Percentiles rank a stretch among this genome's conserved stretches.
phyloP scores from a whole-genome alignment of 495 filamentous ascomycete genomes.

The Podospora bellae-mahoneyi region DNA sequence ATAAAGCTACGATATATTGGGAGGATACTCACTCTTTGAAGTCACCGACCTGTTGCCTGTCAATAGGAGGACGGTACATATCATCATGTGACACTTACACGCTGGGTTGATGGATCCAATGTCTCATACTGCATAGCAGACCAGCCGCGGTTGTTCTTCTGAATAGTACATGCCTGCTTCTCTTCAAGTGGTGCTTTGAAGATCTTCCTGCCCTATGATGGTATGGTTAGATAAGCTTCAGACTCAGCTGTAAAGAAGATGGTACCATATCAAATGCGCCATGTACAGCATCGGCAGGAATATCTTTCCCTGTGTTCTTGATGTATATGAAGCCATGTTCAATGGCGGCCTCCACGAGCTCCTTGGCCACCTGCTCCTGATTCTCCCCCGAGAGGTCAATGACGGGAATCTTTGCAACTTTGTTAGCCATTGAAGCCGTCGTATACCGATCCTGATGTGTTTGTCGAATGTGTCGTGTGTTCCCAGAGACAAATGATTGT shows the following conservation, averaged over 20 bases:
- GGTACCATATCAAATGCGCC: constrained; percentile 70
- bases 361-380: constrained; percentile 56
- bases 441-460: background rate
- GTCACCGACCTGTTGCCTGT: constrained; percentile 64
- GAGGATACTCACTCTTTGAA: constrained; percentile 73
- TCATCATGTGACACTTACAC: constrained; percentile 45
- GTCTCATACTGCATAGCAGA: constrained; percentile 83
- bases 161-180: constrained; percentile 70
- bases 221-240: background rate
- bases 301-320: constrained; percentile 60
- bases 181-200: constrained; percentile 68
- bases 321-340: constrained; percentile 89
- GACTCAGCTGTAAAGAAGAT: background rate
- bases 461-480: background rate
- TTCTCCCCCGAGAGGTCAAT: constrained; percentile 69
- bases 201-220: constrained; percentile 65
- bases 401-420: constrained; percentile 63
- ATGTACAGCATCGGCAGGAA: constrained; percentile 65
- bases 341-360: constrained; percentile 74
- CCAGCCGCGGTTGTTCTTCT: constrained; percentile 84
- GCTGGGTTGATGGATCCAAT: constrained; percentile 78
- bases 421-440: constrained; percentile 32
- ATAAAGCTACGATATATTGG: background rate
- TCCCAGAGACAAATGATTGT: background rate
- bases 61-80: constrained; percentile 1